Conservation (phyloP, 257 asterid genomes). For the Henckelia pumila region DNA sequence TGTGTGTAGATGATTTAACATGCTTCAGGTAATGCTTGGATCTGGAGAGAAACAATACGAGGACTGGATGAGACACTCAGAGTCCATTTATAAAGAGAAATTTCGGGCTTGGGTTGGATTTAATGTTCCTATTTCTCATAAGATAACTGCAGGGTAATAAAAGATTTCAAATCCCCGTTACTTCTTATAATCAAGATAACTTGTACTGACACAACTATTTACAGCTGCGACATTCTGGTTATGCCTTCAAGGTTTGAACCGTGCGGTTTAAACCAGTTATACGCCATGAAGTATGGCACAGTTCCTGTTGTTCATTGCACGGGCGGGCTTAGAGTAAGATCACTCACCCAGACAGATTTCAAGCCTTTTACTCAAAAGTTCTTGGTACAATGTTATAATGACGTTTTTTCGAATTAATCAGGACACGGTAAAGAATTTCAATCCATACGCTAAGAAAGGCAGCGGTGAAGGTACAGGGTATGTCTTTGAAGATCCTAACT, state of each 20-base stretch:
- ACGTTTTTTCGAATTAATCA: slow-evolving; percentile 23
- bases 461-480: slow-evolving; percentile 93
- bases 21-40: slow-evolving; percentile 89
- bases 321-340: slow-evolving; percentile 87
- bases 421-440: slow-evolving; percentile 82
- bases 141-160: slow-evolving; percentile 83
- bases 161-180: background rate
- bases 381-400: background rate
- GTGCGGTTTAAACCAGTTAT: slow-evolving; percentile 90
- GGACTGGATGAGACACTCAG: slow-evolving; percentile 94
- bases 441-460: slow-evolving; percentile 74
- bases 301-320: slow-evolving; percentile 88
- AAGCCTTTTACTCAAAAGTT: background rate
- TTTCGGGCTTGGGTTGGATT: slow-evolving; percentile 98
- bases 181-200: background rate
- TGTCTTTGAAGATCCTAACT: slow-evolving; percentile 24
- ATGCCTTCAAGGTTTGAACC: slow-evolving; percentile 99
- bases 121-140: slow-evolving; percentile 88
- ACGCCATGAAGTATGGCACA: slow-evolving; percentile 96
- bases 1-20: background rate
- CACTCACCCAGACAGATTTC: slow-evolving; percentile 13
- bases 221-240: slow-evolving; percentile 84
- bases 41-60: slow-evolving; percentile 96
- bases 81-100: slow-evolving; percentile 54
- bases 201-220: slow-evolving; percentile 21